Evolutionary conservation across 2,329 filamentous ascomycete genomes (phyloP), one percentile per base, ranked within the genome.

Genomic region (Fusarium tanahbumbuense): DNA sequence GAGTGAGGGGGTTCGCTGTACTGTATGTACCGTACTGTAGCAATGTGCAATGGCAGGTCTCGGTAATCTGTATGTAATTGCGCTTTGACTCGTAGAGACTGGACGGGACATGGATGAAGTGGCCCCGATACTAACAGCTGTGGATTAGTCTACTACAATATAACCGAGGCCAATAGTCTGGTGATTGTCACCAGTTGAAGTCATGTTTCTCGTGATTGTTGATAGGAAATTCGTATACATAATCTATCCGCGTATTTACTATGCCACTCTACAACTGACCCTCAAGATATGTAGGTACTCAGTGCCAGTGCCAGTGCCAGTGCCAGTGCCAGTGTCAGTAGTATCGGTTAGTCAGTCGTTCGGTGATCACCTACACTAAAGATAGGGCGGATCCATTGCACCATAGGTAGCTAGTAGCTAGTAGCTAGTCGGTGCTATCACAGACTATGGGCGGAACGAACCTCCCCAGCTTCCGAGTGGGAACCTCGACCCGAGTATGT

Each of bases 21-120:
- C 49, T 53, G 49, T 53, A 53, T 53, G 23, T 41, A 42, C 34
- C 8, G 13, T 56, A 56, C 30, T 56, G 53, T 56, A 56, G 25
- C 22, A 40, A 22, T 48, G 50, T 23, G 45, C 40, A n/a, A 22
- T 52, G 53, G 41, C 37, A 56, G 46, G 32, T 67, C 57, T 67
- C 64, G 62, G 56, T 54, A 67, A 67, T 67, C 64, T 67, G 32
- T 47, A 53, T 41, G 40, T 27, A 48, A 42, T 25, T 67, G 56
- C 64, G 64, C 64, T 67, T 67, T 62, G 64, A 67, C 64, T 57
- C 25, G 61, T 50, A 42, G 25, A 41, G 34, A 53, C 49, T 32
- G 32, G 30, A 53, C 49, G 49, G 32, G 18, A 42, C 49, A 53
- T 41, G 49, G 49, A 16, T 53, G 41, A 41, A 42, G 34, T 41